Conservation (phyloP, 129 eudicot species). For the Flaveria bidentis region DNA sequence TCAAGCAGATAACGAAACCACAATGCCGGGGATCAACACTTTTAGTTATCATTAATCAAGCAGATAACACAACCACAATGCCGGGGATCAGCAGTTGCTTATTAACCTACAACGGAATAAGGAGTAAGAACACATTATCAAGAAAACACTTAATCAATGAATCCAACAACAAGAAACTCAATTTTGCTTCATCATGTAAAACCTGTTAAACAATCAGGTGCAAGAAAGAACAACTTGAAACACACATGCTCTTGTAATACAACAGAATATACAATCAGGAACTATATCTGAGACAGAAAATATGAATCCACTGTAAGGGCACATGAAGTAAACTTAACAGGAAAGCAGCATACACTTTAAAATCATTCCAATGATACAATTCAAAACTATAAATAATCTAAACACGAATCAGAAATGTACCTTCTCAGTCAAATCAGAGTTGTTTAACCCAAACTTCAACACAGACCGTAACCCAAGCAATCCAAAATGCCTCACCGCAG, state of each 20-base stretch:
- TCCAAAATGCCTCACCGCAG: not conserved
- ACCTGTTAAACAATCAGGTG: not conserved
- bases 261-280: not conserved
- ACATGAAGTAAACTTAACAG: slow-evolving; percentile 7
- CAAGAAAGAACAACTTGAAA: not conserved
- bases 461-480: too few species aligned
- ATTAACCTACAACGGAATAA: not conserved
- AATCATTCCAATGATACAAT: not conserved
- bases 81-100: not conserved
- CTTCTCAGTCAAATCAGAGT: not conserved
- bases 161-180: not conserved
- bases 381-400: not conserved
- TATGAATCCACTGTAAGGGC: not conserved
- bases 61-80: not conserved
- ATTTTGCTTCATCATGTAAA: not conserved
- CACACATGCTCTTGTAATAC: not conserved
- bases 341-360: not conserved
- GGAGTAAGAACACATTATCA: not conserved
- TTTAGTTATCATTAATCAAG: not conserved
- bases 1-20: too few species aligned
- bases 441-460: too few species aligned
- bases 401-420: not conserved
- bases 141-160: not conserved
- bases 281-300: not conserved
- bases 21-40: too few species aligned